A percentile compares a stretch with the other conserved stretches of the same genome.
Evolutionary conservation across 306 rosid species (phyloP).

Genomic region (Crotalaria pallida): DNA sequence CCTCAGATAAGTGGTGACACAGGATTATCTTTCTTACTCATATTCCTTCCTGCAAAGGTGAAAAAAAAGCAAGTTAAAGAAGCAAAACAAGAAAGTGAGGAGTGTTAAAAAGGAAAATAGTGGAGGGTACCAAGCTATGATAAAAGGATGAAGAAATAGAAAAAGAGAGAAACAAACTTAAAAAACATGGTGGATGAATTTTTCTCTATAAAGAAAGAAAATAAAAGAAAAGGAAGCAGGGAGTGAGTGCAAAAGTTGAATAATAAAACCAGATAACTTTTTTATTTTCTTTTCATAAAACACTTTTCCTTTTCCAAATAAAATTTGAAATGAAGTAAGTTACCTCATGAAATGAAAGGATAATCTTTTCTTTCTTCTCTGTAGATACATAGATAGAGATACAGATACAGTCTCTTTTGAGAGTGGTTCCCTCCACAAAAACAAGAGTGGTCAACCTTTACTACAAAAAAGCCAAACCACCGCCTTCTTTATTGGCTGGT

Average conservation of each 20-base stretch:
- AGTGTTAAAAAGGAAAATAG: slow-evolving; percentile 41
- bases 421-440: background rate
- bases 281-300: background rate
- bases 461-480: slow-evolving; percentile 53
- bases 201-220: slow-evolving; percentile 33
- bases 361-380: background rate
- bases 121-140: slow-evolving; percentile 31
- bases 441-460: slow-evolving; percentile 29
- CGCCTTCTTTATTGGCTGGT: slow-evolving; percentile 32
- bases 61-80: slow-evolving; percentile 39
- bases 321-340: slow-evolving; percentile 30
- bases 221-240: too few relatives aligned
- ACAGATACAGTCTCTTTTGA: background rate
- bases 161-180: background rate
- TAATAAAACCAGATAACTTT: slow-evolving; percentile 20
- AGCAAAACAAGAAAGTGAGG: slow-evolving; percentile 35
- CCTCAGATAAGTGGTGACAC: slow-evolving; percentile 38
- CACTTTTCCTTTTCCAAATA: slow-evolving; percentile 22
- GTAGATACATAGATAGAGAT: too few relatives aligned
- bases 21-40: slow-evolving; percentile 38
- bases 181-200: slow-evolving; percentile 46
- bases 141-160: slow-evolving; percentile 17
- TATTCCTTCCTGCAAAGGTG: slow-evolving; percentile 81
- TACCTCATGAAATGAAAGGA: slow-evolving; percentile 47
- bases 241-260: slow-evolving; percentile 35